Evolutionary conservation across 2,329 filamentous ascomycete genomes (phyloP).

Genomic region (Pleomassaria siparia): DNA sequence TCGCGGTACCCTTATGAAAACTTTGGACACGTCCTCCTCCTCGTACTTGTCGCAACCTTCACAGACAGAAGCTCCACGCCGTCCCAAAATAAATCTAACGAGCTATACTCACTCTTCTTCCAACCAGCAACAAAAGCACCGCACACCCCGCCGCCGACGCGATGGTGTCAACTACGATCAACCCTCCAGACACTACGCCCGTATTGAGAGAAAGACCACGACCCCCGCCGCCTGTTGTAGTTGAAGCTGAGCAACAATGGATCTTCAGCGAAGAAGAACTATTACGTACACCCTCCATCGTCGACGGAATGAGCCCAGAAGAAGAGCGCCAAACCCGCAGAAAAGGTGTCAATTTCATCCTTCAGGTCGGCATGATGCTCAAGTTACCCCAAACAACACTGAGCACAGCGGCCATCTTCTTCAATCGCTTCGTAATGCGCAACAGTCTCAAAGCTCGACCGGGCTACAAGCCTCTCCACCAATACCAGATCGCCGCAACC

Average conservation of each 20-base stretch:
- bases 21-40: not conserved
- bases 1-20: not conserved
- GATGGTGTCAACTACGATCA: slow-evolving; percentile 34
- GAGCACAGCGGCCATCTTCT: slow-evolving; percentile 89
- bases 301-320: slow-evolving; percentile 74
- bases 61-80: not conserved
- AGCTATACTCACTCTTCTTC: not conserved
- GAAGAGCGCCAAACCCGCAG: slow-evolving; percentile 80
- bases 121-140: no score
- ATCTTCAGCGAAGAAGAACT: slow-evolving; percentile 84
- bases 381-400: slow-evolving; percentile 91
- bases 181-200: slow-evolving; percentile 17
- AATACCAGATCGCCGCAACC: slow-evolving; percentile 79
- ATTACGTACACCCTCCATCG: slow-evolving; percentile 76
- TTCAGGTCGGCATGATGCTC: slow-evolving; percentile 88
- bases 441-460: slow-evolving; percentile 76
- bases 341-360: slow-evolving; percentile 96
- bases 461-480: slow-evolving; percentile 71
- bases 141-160: no score
- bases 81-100: not conserved
- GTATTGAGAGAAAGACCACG: slow-evolving; percentile 33
- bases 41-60: not conserved
- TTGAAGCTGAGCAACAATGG: slow-evolving; percentile 73
- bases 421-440: slow-evolving; percentile 95
- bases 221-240: slow-evolving; percentile 50